Conservation (phyloP, 2,329 filamentous ascomycete species). For the Fusarium oligoseptatum region DNA sequence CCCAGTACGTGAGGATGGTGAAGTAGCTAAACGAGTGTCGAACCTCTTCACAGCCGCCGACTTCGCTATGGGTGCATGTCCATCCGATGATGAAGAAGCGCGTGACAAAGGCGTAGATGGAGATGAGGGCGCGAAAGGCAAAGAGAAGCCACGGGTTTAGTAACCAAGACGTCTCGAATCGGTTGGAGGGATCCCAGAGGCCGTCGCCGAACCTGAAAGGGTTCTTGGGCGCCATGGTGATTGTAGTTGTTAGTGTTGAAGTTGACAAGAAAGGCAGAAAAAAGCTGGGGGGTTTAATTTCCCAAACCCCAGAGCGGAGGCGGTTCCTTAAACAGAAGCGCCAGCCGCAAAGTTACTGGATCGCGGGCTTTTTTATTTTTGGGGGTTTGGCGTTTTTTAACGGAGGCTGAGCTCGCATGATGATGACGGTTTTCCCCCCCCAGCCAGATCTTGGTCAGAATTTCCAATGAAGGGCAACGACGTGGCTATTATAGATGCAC, state of each 20-base stretch:
- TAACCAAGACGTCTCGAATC: conserved; percentile 86
- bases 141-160: conserved; percentile 75
- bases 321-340: neutral
- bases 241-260: conserved; percentile 3
- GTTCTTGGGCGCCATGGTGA: conserved; percentile 39
- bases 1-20: conserved; percentile 86
- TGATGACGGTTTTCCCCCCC: neutral
- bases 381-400: neutral
- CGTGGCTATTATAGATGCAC: neutral
- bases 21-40: conserved; percentile 81
- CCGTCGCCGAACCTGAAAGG: conserved; percentile 57
- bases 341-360: neutral
- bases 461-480: neutral
- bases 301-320: conserved; percentile 1
- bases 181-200: conserved; percentile 69
- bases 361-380: neutral
- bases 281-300: neutral
- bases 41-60: conserved; percentile 60
- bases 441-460: neutral
- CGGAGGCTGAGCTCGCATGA: conserved; percentile 1
- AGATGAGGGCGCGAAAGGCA: conserved; percentile 65
- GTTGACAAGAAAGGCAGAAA: neutral
- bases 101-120: conserved; percentile 77
- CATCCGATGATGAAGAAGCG: conserved; percentile 78
- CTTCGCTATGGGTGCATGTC: conserved; percentile 65